Conservation (phyloP, 306 rosid genomes). For the Dryas octopetala region DNA sequence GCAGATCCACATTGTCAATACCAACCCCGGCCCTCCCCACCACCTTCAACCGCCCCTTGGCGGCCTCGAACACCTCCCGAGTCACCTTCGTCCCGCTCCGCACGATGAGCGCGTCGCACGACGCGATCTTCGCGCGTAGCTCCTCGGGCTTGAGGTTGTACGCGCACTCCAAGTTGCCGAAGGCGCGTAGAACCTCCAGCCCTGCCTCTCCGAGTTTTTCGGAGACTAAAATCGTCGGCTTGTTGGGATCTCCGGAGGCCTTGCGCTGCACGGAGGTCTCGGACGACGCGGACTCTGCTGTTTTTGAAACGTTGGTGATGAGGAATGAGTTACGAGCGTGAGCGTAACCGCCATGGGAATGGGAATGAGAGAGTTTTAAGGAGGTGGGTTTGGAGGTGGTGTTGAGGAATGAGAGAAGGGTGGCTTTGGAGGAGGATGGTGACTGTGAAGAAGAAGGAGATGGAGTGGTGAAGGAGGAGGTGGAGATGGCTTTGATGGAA, state of each 20-base stretch:
- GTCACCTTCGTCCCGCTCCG: slow-evolving; percentile 84
- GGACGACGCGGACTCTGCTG: slow-evolving; percentile 20
- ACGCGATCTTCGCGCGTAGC: slow-evolving; percentile 63
- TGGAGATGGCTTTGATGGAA: slow-evolving; percentile 34
- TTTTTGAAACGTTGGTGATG: slow-evolving; percentile 40
- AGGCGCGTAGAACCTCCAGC: slow-evolving; percentile 46
- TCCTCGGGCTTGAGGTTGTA: slow-evolving; percentile 58
- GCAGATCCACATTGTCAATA: slow-evolving; percentile 91
- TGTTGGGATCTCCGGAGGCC: too few relatives aligned
- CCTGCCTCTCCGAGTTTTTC: slow-evolving; percentile 92
- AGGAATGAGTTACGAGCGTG: not conserved
- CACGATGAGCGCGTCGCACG: slow-evolving; percentile 74
- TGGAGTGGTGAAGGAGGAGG: slow-evolving; percentile 21
- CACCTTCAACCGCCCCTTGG: slow-evolving; percentile 71
- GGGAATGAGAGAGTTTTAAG: slow-evolving; percentile 22
- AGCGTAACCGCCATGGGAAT: not conserved
- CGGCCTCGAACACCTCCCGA: slow-evolving; percentile 63
- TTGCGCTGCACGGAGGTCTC: not conserved
- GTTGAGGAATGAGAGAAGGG: slow-evolving; percentile 45
- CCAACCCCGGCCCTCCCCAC: slow-evolving; percentile 98
- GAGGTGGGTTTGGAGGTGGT: slow-evolving; percentile 25
- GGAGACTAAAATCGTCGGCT: slow-evolving; percentile 63
- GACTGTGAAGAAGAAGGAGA: slow-evolving; percentile 10
- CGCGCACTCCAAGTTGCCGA: slow-evolving; percentile 65
- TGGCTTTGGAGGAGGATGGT: slow-evolving; percentile 18